Percentiles rank a stretch among this genome's conserved stretches.
Evolutionary conservation across 306 rosid genomes (phyloP).

Genomic region (Elaeagnus macrophylla): DNA sequence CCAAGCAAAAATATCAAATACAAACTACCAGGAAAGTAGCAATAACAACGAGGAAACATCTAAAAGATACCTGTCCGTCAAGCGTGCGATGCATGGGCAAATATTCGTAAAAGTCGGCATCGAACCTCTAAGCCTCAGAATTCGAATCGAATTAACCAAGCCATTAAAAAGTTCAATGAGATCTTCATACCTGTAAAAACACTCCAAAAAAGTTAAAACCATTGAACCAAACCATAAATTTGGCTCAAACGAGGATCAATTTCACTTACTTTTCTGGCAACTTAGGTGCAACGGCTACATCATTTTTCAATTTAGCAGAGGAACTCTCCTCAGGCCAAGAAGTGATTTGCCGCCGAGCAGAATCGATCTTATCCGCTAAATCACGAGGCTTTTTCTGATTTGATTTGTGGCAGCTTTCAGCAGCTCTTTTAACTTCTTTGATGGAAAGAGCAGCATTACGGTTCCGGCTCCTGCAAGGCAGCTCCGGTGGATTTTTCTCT

Average conservation of each 20-base stretch:
- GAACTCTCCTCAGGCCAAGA: conserved; percentile 2
- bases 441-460: conserved; percentile 40
- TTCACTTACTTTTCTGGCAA: conserved; percentile 44
- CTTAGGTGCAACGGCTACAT: conserved; percentile 4
- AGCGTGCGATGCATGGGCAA: conserved; percentile 38
- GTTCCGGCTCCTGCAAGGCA: conserved; percentile 31
- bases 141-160: conserved; percentile 45
- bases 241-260: background rate
- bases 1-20: background rate
- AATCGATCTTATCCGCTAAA: conserved; percentile 10
- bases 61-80: conserved; percentile 52
- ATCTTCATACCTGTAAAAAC: conserved; percentile 41
- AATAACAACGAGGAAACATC: background rate
- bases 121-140: conserved; percentile 37
- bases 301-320: conserved; percentile 15
- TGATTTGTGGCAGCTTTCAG: conserved; percentile 27
- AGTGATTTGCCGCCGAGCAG: conserved; percentile 34
- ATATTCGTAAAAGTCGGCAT: conserved; percentile 35
- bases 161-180: conserved; percentile 44
- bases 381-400: conserved; percentile 9
- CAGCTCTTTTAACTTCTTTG: conserved; percentile 32
- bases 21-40: background rate
- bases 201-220: background rate
- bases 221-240: background rate
- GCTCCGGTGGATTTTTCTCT: conserved; percentile 32